Evolutionary conservation across 2,329 filamentous ascomycete species (phyloP).

Genomic region (Exophiala dermatitidis): DNA sequence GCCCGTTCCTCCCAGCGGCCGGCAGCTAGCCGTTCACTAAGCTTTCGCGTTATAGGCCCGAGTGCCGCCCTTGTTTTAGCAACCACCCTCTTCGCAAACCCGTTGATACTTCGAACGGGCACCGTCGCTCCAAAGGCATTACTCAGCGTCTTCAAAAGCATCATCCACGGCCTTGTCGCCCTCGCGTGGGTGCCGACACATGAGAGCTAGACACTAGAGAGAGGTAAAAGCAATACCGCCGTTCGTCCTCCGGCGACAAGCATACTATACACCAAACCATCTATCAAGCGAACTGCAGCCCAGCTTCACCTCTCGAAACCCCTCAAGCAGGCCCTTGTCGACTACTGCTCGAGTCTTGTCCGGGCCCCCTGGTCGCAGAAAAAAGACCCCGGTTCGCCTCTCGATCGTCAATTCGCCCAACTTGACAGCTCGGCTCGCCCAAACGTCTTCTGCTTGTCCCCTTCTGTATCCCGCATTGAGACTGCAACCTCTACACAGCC

Average conservation of each 20-base stretch:
- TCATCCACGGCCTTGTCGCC: background rate
- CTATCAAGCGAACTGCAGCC: conserved; percentile 14
- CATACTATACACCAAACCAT: conserved; percentile 8
- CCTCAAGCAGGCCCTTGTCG: conserved; percentile 15
- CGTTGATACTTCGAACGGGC: conserved; percentile 4
- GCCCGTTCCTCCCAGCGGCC: conserved; percentile 19
- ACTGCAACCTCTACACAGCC: conserved; percentile 15
- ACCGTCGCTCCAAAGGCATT: conserved; percentile 7
- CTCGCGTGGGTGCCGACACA: background rate
- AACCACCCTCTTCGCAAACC: conserved; percentile 8
- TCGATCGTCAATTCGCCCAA: conserved; percentile 13
- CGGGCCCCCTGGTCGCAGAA: conserved; percentile 6
- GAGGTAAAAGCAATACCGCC: conserved; percentile 3
- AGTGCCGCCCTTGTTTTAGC: conserved; percentile 20
- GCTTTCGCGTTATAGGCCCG: conserved; percentile 15
- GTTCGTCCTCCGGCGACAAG: background rate
- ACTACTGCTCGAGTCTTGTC: conserved; percentile 7
- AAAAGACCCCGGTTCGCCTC: conserved; percentile 7
- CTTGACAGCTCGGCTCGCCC: conserved; percentile 4
- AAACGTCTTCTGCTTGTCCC: conserved; percentile 6
- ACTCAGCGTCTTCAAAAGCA: conserved; percentile 1
- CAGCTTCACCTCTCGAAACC: conserved; percentile 8
- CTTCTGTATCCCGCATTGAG: conserved; percentile 8
- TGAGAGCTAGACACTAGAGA: conserved; percentile 1
- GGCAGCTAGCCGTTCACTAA: conserved; percentile 17